Percentiles rank a stretch among this genome's conserved stretches.
phyloP scores from a whole-genome alignment of 108 stramenopile species.

The Pseudonitzschia pungens region DNA sequence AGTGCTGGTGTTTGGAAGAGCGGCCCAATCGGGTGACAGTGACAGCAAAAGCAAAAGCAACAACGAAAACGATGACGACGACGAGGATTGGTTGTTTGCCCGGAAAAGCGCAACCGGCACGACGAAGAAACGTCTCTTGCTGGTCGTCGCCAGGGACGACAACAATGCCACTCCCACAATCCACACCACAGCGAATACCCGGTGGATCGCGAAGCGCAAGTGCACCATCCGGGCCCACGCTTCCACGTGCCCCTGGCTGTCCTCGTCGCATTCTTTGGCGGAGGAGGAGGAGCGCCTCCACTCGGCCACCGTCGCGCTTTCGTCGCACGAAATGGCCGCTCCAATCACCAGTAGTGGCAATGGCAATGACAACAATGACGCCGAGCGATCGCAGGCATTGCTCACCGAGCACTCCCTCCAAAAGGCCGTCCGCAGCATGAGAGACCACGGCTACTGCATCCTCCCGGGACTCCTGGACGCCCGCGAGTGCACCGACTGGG shows the following conservation, averaged over 20 bases:
- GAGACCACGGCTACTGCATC: slow-evolving; percentile 62
- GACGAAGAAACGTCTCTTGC: too few relatives aligned
- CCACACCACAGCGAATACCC: not conserved
- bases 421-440: slow-evolving; percentile 44
- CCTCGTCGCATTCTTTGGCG: slow-evolving; percentile 13
- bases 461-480: slow-evolving; percentile 53
- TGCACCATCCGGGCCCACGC: slow-evolving; percentile 20
- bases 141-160: too few relatives aligned
- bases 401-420: slow-evolving; percentile 45
- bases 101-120: too few relatives aligned
- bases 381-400: not conserved
- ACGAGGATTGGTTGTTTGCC: too few relatives aligned
- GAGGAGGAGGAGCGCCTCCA: slow-evolving; percentile 27
- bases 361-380: too few relatives aligned
- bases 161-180: not conserved
- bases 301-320: slow-evolving; percentile 34
- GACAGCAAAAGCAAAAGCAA: not conserved
- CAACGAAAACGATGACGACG: too few relatives aligned
- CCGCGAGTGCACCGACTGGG: slow-evolving; percentile 54
- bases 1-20: not conserved
- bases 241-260: slow-evolving; percentile 46
- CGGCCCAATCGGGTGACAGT: not conserved
- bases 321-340: slow-evolving; percentile 31
- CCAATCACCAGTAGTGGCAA: too few relatives aligned
- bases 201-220: slow-evolving; percentile 5